Percentiles rank a stretch among this genome's conserved stretches.
Conservation (phyloP, 2,329 filamentous ascomycete species). For the Pseudocercospora crystallina region DNA sequence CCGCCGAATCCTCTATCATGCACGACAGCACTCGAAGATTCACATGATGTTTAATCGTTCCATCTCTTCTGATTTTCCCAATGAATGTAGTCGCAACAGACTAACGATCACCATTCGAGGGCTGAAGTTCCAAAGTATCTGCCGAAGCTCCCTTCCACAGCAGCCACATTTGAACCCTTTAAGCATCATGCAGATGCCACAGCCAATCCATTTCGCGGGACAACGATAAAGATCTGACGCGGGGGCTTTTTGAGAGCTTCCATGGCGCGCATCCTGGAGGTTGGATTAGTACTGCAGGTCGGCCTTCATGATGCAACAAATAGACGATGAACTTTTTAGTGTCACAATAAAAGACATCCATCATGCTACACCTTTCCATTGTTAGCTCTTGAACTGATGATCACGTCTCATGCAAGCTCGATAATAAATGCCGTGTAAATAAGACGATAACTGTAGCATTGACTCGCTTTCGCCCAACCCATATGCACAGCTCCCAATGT, state of each 20-base stretch:
- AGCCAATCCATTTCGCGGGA: too few species aligned
- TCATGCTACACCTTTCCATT: slow-evolving; percentile 16
- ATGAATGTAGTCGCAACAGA: too few species aligned
- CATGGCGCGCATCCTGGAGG: too few species aligned
- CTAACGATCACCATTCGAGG: too few species aligned
- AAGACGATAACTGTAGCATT: slow-evolving; percentile 18
- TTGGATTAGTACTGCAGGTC: not conserved
- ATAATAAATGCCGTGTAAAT: slow-evolving; percentile 29
- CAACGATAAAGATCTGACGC: too few species aligned
- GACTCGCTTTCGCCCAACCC: slow-evolving; percentile 23
- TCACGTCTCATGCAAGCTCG: slow-evolving; percentile 26
- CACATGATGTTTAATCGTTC: too few species aligned
- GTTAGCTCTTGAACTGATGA: slow-evolving; percentile 26
- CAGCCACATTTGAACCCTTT: slow-evolving; percentile 5
- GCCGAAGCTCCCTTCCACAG: too few species aligned
- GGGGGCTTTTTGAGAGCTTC: too few species aligned
- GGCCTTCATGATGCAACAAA: not conserved
- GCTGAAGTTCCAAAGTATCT: too few species aligned
- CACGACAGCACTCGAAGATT: too few species aligned
- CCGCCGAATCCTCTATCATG: too few species aligned
- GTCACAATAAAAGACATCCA: slow-evolving; percentile 10
- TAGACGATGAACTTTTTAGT: slow-evolving; percentile 7
- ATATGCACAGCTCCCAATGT: slow-evolving; percentile 19
- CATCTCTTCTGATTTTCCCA: too few species aligned
- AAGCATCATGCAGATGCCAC: not conserved